Conservation (phyloP, 441 rosid genomes). For the Jatropha multifida region DNA sequence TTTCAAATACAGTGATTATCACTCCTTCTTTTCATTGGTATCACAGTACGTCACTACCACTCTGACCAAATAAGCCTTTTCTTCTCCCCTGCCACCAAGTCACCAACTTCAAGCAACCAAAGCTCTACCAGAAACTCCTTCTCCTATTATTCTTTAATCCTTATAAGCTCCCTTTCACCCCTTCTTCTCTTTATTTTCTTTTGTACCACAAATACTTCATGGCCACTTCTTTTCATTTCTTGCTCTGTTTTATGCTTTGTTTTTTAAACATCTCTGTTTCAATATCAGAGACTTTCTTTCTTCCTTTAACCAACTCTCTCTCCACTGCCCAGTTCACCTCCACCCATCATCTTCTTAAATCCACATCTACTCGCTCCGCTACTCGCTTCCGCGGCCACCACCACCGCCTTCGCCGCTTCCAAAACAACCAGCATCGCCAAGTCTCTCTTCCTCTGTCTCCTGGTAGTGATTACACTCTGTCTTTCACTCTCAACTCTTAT, state of each 20-base stretch:
- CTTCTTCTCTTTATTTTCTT: neutral
- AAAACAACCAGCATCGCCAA: conserved; percentile 34
- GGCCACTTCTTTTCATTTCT: conserved; percentile 29
- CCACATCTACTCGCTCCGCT: conserved; percentile 66
- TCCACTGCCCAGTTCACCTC: conserved; percentile 53
- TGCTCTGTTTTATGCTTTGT: conserved; percentile 34
- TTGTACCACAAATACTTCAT: conserved; percentile 12
- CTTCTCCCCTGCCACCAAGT: neutral
- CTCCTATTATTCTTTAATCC: neutral
- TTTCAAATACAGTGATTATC: neutral
- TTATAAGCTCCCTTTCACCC: conserved; percentile 3
- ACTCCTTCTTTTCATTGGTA: neutral
- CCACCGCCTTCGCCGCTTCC: conserved; percentile 15
- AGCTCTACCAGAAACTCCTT: neutral
- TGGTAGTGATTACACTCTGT: conserved; percentile 81
- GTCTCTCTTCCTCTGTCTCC: conserved; percentile 79
- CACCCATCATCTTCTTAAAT: conserved; percentile 74
- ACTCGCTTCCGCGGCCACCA: conserved; percentile 61
- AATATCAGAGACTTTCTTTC: conserved; percentile 37
- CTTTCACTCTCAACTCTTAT: conserved; percentile 50
- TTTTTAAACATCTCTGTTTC: conserved; percentile 31
- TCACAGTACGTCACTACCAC: neutral
- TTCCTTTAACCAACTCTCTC: conserved; percentile 68
- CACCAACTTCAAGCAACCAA: neutral
- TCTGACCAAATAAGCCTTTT: neutral